These are phyloP conservation scores for Rhodamnia argentea DNA, from an alignment of 345 rosid genomes.

Conservation along the genomic window DNA sequence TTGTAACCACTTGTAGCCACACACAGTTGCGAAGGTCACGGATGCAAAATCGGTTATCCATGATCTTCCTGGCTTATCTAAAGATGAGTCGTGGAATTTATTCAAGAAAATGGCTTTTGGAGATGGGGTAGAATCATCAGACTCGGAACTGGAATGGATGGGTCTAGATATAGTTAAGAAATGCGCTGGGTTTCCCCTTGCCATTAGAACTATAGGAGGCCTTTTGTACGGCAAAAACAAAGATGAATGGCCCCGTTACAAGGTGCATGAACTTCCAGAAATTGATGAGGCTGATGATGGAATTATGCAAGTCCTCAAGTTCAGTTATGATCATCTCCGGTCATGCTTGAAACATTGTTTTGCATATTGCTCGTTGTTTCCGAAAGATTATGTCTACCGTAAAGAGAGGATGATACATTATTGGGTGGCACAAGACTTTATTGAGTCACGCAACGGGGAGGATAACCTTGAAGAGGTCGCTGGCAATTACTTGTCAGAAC, in stretches of 20 bases:
- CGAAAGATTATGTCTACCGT: not conserved
- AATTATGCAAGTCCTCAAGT: not conserved
- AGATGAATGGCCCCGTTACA: not conserved
- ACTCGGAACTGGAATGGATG: accelerated
- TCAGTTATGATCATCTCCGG: not conserved
- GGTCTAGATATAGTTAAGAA: not conserved
- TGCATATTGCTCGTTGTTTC: not conserved
- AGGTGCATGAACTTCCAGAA: not conserved
- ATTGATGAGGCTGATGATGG: too few species aligned
- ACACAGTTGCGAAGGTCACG: too few species aligned
- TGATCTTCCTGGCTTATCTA: not conserved
- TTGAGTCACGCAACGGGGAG: not conserved
- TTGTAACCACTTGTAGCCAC: not conserved
- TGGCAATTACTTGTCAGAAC: accelerated
- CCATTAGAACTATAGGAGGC: not conserved
- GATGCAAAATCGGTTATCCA: too few species aligned
- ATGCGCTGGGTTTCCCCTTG: not conserved
- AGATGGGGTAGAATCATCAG: not conserved
- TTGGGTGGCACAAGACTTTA: not conserved
- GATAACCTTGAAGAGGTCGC: not conserved
- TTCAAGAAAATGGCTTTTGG: not conserved
- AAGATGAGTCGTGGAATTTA: not conserved
- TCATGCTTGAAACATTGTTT: not conserved
- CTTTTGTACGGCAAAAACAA: not conserved
- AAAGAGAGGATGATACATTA: accelerated